Conservation (phyloP, 2,329 filamentous ascomycete species). For the Anisogramma anomala region DNA sequence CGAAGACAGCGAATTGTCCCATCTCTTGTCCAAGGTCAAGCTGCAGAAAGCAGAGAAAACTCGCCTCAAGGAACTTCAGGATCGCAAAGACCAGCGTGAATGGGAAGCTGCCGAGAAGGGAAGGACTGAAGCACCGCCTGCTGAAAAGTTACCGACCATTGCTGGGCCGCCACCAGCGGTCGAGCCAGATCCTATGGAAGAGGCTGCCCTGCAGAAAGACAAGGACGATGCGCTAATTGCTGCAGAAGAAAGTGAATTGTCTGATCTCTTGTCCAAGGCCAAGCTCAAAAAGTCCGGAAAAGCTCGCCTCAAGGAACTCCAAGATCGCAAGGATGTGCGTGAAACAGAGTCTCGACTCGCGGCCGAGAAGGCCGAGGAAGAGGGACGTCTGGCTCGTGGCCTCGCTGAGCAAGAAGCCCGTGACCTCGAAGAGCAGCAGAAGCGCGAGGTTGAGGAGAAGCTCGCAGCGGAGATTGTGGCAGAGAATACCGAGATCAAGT, state of each 20-base stretch:
- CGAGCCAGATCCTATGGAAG: slow-evolving; percentile 2
- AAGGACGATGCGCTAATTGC: slow-evolving; percentile 3
- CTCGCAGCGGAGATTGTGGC: slow-evolving; percentile 7
- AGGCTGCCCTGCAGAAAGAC: slow-evolving; percentile 3
- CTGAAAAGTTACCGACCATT: not conserved
- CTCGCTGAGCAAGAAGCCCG: slow-evolving; percentile 8
- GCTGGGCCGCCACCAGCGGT: not conserved
- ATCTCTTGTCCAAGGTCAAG: slow-evolving; percentile 5
- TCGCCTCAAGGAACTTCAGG: slow-evolving; percentile 9
- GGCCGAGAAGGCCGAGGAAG: slow-evolving; percentile 6
- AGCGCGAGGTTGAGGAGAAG: slow-evolving; percentile 2
- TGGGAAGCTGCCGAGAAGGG: slow-evolving; percentile 5
- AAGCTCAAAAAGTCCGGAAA: slow-evolving; percentile 9
- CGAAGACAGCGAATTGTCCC: slow-evolving; percentile 11
- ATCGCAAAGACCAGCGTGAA: slow-evolving; percentile 8
- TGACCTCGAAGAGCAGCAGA: slow-evolving; percentile 8
- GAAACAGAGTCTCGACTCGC: slow-evolving; percentile 7
- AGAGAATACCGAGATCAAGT: slow-evolving; percentile 9
- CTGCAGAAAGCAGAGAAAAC: slow-evolving; percentile 7
- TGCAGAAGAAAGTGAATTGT: slow-evolving; percentile 11
- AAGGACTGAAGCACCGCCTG: not conserved
- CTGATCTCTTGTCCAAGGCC: slow-evolving; percentile 3
- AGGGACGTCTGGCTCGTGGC: too few relatives aligned
- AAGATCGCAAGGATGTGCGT: slow-evolving; percentile 9
- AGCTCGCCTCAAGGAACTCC: slow-evolving; percentile 10